These are phyloP conservation scores for Iris pallida DNA, from an alignment of 116 monocot genomes.

Conservation along the genomic window DNA sequence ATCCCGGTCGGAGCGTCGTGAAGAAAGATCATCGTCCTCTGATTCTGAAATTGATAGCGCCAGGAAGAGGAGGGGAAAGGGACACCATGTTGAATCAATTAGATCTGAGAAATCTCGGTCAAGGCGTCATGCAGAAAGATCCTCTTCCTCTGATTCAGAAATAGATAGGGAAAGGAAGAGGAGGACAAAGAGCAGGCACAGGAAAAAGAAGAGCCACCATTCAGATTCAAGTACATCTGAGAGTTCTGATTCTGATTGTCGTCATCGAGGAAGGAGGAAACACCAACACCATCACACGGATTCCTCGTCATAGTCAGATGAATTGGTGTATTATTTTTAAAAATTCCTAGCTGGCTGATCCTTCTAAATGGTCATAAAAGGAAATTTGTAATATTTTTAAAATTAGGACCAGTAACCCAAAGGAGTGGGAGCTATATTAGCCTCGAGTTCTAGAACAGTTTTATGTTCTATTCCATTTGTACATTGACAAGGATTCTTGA, in stretches of 20 bases:
- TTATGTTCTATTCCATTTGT: too few relatives aligned
- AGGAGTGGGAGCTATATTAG: too few relatives aligned
- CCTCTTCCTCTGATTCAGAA: slow-evolving; percentile 6
- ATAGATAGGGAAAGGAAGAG: background rate
- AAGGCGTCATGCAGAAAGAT: background rate
- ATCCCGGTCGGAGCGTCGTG: too few relatives aligned
- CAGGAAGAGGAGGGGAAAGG: background rate
- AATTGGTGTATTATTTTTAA: too few relatives aligned
- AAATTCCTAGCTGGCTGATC: too few relatives aligned
- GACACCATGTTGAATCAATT: background rate
- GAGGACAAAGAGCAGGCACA: slow-evolving; percentile 19
- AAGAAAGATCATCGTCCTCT: too few relatives aligned
- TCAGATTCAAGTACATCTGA: slow-evolving; percentile 17
- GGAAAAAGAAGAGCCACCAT: slow-evolving; percentile 16
- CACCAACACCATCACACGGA: background rate
- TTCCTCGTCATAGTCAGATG: too few relatives aligned
- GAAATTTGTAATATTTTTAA: too few relatives aligned
- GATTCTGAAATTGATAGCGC: slow-evolving; percentile 1
- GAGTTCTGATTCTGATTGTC: slow-evolving; percentile 1
- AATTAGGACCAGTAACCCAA: too few relatives aligned
- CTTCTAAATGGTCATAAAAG: too few relatives aligned
- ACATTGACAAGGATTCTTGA: too few relatives aligned
- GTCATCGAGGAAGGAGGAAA: background rate
- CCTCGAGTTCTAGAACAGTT: too few relatives aligned
- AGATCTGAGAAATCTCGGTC: slow-evolving; percentile 6